Percentiles rank a stretch among this genome's conserved stretches.
Conservation (phyloP, 2,329 filamentous ascomycete species). For the Neofusicoccum kwambonambiense region DNA sequence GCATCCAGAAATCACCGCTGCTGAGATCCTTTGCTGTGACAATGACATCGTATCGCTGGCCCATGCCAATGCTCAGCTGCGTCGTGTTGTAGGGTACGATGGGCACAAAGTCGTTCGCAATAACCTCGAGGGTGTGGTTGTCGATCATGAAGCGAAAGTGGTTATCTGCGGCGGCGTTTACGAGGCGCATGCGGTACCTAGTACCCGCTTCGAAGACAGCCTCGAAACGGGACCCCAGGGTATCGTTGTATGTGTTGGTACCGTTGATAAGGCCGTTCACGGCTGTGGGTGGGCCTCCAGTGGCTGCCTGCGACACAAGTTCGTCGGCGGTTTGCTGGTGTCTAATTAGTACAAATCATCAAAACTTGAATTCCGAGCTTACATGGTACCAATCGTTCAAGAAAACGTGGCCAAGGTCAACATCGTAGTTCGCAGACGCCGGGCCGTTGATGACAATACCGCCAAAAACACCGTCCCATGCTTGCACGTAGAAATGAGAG, state of each 20-base stretch:
- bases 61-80: slow-evolving; percentile 33
- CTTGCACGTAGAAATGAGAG: slow-evolving; percentile 30
- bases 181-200: slow-evolving; percentile 57
- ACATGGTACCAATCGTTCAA: slow-evolving; percentile 40
- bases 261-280: slow-evolving; percentile 56
- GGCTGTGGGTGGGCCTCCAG: slow-evolving; percentile 25
- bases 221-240: slow-evolving; percentile 24
- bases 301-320: neutral
- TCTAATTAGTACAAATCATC: no score
- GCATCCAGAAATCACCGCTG: slow-evolving; percentile 17
- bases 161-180: slow-evolving; percentile 50
- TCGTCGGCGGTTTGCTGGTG: neutral
- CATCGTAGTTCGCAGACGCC: slow-evolving; percentile 38
- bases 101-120: slow-evolving; percentile 45
- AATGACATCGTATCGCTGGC: slow-evolving; percentile 43
- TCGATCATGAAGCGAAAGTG: slow-evolving; percentile 34
- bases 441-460: slow-evolving; percentile 40
- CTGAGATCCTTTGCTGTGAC: slow-evolving; percentile 33
- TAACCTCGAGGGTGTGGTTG: slow-evolving; percentile 45
- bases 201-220: slow-evolving; percentile 45
- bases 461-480: slow-evolving; percentile 36
- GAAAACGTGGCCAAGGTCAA: slow-evolving; percentile 38
- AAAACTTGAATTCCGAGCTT: no score
- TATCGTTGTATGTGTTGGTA: slow-evolving; percentile 15
- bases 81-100: slow-evolving; percentile 36